Evolutionary conservation across 176 grass and related monocot species (phyloP).

Genomic region (Rhynchospora breviuscula): DNA sequence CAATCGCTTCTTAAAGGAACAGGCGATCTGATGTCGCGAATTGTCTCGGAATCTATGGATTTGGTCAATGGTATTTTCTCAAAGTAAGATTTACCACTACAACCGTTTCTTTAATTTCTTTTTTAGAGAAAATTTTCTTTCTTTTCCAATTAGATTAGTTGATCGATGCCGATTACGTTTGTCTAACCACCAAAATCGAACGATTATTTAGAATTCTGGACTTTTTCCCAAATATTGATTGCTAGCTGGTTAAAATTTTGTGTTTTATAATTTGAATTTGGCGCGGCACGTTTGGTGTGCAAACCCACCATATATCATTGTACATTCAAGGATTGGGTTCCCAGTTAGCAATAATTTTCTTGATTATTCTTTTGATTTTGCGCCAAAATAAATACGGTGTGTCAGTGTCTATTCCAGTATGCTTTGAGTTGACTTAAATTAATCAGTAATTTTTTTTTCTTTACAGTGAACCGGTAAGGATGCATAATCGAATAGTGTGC

Average conservation of each 20-base stretch:
- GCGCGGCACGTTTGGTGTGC: neutral
- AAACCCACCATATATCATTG: neutral
- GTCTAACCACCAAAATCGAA: neutral
- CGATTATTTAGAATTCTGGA: neutral
- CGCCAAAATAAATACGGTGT: neutral
- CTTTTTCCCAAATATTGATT: neutral
- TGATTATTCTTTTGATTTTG: neutral
- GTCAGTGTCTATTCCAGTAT: neutral
- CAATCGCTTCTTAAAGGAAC: neutral
- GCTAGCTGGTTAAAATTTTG: neutral
- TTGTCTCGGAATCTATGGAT: slow-evolving; percentile 14
- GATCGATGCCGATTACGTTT: neutral
- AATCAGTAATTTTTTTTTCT: neutral
- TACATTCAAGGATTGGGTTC: neutral
- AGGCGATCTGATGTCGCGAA: slow-evolving; percentile 7
- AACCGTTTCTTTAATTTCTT: neutral
- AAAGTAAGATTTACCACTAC: neutral
- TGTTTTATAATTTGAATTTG: neutral
- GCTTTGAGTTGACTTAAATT: neutral
- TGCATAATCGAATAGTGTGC: slow-evolving; percentile 88
- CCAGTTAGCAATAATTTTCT: neutral
- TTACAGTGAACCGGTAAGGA: slow-evolving; percentile 33
- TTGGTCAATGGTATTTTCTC: slow-evolving; percentile 12
- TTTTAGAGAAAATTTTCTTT: neutral
- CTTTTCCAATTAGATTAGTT: neutral